Conservation (phyloP, 2,329 filamentous ascomycete species). For the Macrophomina phaseolina region DNA sequence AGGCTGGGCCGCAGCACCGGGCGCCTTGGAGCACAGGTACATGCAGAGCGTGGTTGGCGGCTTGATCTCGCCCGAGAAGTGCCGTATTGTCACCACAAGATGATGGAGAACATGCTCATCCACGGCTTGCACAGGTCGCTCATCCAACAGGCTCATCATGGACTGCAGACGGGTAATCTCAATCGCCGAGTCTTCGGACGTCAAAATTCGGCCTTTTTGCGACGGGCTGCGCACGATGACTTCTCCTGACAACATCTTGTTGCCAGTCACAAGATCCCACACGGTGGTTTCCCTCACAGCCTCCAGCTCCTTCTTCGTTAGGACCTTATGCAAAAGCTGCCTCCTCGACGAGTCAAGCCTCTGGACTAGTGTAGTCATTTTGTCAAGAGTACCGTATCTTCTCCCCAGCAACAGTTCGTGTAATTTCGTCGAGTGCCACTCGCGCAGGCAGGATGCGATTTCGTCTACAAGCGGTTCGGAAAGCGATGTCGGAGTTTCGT, state of each 20-base stretch:
- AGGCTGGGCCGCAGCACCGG: constrained; percentile 66
- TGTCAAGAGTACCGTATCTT: constrained; percentile 80
- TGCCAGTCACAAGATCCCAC: constrained; percentile 92
- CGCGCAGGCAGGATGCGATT: constrained; percentile 92
- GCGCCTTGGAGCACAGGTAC: constrained; percentile 75
- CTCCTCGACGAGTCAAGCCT: constrained; percentile 84
- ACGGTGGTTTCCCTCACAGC: constrained; percentile 84
- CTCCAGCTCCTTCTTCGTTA: constrained; percentile 85
- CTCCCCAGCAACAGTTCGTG: constrained; percentile 87
- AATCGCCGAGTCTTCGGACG: constrained; percentile 90
- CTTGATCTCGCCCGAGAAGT: constrained; percentile 77
- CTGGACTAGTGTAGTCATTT: constrained; percentile 78
- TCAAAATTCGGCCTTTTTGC: constrained; percentile 82
- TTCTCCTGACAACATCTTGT: constrained; percentile 91
- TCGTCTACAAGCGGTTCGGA: constrained; percentile 95
- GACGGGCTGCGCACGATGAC: constrained; percentile 92
- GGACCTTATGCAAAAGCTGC: constrained; percentile 90
- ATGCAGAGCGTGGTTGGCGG: constrained; percentile 75
- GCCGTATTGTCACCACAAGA: constrained; percentile 81
- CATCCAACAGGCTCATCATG: constrained; percentile 91
- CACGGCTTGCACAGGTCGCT: constrained; percentile 70
- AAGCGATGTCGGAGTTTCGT: constrained; percentile 89
- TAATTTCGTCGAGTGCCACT: constrained; percentile 98
- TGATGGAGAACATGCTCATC: constrained; percentile 81
- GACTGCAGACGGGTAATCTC: constrained; percentile 91